phyloP scores from a whole-genome alignment of 2,329 filamentous ascomycete species.

The Venturia pyrina region DNA sequence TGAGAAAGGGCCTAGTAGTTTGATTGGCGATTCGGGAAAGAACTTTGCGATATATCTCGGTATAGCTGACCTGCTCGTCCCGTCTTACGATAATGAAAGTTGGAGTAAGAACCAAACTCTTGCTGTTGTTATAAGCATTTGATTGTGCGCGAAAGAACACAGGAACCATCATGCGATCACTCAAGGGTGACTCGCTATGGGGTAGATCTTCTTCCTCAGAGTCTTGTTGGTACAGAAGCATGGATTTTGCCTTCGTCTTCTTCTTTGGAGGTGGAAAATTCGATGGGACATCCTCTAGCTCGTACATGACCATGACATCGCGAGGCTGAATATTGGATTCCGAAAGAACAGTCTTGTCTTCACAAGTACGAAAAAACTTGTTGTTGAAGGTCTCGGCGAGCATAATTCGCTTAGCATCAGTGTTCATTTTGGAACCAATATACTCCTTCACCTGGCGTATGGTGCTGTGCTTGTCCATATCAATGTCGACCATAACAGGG shows the following conservation, averaged over 20 bases:
- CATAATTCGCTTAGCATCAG: slow-evolving; percentile 56
- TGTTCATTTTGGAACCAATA: slow-evolving; percentile 43
- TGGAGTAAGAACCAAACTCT: slow-evolving; percentile 34
- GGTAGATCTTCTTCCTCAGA: slow-evolving; percentile 29
- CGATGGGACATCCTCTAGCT: slow-evolving; percentile 68
- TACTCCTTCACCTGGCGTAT: slow-evolving; percentile 58
- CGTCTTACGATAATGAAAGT: slow-evolving; percentile 67
- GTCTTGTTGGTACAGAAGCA: slow-evolving; percentile 39
- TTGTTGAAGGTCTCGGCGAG: slow-evolving; percentile 72
- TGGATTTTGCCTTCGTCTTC: slow-evolving; percentile 34
- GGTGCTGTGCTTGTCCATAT: slow-evolving; percentile 66
- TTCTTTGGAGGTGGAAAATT: slow-evolving; percentile 58
- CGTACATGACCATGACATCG: slow-evolving; percentile 62
- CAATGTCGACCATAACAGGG: slow-evolving; percentile 64
- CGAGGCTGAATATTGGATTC: slow-evolving; percentile 55
- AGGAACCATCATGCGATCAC: slow-evolving; percentile 60
- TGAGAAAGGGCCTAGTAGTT: slow-evolving; percentile 59
- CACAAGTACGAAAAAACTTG: slow-evolving; percentile 79
- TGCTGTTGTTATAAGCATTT: slow-evolving; percentile 22
- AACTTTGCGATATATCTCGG: slow-evolving; percentile 70
- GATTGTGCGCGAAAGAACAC: slow-evolving; percentile 50
- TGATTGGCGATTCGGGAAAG: slow-evolving; percentile 65
- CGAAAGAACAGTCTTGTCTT: slow-evolving; percentile 56
- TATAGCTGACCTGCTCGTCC: slow-evolving; percentile 59
- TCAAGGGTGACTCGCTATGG: slow-evolving; percentile 49